A percentile compares a stretch with the other conserved stretches of the same genome.
These are phyloP conservation scores for Rhododendron ferrugineum DNA, from an alignment of 148 eudicot genomes.

Conservation along the genomic window DNA sequence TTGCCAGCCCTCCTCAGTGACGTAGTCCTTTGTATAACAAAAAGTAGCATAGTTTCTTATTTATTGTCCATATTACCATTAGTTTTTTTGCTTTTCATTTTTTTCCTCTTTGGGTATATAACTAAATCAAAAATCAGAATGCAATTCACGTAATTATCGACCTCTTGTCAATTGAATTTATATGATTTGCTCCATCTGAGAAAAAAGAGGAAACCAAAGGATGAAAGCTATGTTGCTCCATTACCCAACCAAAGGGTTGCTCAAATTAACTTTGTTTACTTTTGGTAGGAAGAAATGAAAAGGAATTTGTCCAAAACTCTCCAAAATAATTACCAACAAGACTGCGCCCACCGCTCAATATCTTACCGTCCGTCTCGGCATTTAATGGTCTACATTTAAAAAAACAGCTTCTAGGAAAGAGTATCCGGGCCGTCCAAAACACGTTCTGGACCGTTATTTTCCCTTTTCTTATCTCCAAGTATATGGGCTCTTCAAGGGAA, in stretches of 20 bases:
- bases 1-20: background rate
- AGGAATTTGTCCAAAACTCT: background rate
- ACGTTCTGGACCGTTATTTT: too few species aligned
- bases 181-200: background rate
- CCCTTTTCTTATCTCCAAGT: background rate
- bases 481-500: background rate
- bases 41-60: too few species aligned
- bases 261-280: background rate
- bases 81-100: too few species aligned
- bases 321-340: background rate
- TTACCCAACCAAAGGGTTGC: background rate
- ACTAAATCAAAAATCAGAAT: too few species aligned
- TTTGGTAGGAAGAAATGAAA: background rate
- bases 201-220: background rate
- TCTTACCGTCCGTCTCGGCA: too few species aligned
- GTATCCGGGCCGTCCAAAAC: too few species aligned
- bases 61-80: background rate
- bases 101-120: too few species aligned
- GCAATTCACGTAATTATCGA: too few species aligned
- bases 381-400: too few species aligned
- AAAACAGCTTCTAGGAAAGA: too few species aligned
- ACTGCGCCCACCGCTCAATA: too few species aligned
- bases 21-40: background rate
- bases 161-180: background rate
- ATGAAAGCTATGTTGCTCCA: background rate